Evolutionary conservation across 2,329 filamentous ascomycete species (phyloP).

Genomic region (Neofusicoccum kwambonambiense): DNA sequence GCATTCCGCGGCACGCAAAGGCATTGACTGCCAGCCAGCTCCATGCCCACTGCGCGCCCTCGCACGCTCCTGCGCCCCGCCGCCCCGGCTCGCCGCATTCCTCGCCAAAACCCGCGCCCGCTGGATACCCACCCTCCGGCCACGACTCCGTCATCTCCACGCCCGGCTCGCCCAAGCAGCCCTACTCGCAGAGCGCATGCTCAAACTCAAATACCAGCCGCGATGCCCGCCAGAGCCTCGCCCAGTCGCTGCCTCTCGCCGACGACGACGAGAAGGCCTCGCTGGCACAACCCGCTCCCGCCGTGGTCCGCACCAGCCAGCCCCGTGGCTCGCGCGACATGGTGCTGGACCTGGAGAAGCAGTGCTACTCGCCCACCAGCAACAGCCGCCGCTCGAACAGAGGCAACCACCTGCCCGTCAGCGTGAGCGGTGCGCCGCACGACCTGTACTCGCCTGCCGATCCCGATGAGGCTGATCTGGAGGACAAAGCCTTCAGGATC

Average conservation of each 20-base stretch:
- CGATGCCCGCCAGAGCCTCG: conserved; percentile 17
- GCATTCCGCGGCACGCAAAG: conserved; percentile 18
- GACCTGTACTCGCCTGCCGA: conserved; percentile 33
- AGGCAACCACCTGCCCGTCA: conserved; percentile 23
- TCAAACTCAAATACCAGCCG: conserved; percentile 31
- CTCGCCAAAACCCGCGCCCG: conserved; percentile 9
- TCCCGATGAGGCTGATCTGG: conserved; percentile 38
- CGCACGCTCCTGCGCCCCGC: conserved; percentile 24
- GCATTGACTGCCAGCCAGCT: conserved; percentile 20
- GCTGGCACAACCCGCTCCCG: conserved; percentile 17
- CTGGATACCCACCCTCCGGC: conserved; percentile 11
- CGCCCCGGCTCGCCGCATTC: conserved; percentile 18
- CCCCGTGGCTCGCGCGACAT: conserved; percentile 26
- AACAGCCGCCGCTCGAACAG: conserved; percentile 25
- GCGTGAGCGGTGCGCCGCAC: conserved; percentile 28
- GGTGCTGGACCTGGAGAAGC: conserved; percentile 35
- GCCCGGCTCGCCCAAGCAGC: conserved; percentile 32
- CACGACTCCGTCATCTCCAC: conserved; percentile 41
- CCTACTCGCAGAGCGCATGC: conserved; percentile 33
- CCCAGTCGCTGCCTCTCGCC: conserved; percentile 22
- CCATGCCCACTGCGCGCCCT: conserved; percentile 28
- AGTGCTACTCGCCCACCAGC: conserved; percentile 23
- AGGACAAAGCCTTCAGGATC: conserved; percentile 46
- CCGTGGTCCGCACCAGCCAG: neutral
- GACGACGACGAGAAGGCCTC: conserved; percentile 22